Conservation (phyloP, 2,329 filamentous ascomycete genomes). For the Colletotrichum spaethianum region DNA sequence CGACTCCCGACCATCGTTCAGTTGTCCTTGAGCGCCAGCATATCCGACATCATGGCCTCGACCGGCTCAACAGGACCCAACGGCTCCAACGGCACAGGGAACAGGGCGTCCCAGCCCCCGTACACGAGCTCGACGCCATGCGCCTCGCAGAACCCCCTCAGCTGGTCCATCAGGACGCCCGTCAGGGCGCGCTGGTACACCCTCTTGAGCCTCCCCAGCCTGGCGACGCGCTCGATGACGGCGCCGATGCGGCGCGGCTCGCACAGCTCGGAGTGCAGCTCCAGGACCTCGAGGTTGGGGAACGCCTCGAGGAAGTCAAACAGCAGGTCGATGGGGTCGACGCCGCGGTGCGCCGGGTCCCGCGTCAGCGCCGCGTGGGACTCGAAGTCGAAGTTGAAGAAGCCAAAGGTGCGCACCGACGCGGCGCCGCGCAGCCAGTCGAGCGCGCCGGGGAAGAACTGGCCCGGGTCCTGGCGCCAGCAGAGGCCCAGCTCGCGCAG, state of each 20-base stretch:
- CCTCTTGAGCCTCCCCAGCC: conserved; percentile 18
- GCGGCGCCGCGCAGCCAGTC: conserved; percentile 53
- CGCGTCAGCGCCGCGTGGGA: conserved; percentile 37
- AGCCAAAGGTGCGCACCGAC: conserved; percentile 52
- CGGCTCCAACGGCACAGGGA: conserved; percentile 32
- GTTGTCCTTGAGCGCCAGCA: background rate
- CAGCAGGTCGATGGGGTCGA: conserved; percentile 29
- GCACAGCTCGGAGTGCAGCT: conserved; percentile 34
- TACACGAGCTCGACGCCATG: conserved; percentile 34
- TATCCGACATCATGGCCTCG: background rate
- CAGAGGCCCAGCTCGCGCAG: conserved; percentile 50
- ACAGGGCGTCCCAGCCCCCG: conserved; percentile 29
- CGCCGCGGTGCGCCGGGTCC: conserved; percentile 28
- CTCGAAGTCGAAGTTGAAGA: conserved; percentile 54
- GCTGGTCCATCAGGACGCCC: conserved; percentile 35
- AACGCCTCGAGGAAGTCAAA: conserved; percentile 42
- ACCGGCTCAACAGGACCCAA: conserved; percentile 20
- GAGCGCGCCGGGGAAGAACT: conserved; percentile 49
- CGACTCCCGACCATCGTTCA: background rate
- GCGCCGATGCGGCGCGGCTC: conserved; percentile 10
- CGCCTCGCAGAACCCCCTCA: conserved; percentile 27
- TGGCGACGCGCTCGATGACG: conserved; percentile 24
- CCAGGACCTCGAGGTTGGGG: conserved; percentile 41
- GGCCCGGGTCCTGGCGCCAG: conserved; percentile 43
- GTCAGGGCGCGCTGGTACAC: conserved; percentile 36